Conservation (phyloP, 1,139 yeast species). For the Yamadazyma membranifaciens region DNA sequence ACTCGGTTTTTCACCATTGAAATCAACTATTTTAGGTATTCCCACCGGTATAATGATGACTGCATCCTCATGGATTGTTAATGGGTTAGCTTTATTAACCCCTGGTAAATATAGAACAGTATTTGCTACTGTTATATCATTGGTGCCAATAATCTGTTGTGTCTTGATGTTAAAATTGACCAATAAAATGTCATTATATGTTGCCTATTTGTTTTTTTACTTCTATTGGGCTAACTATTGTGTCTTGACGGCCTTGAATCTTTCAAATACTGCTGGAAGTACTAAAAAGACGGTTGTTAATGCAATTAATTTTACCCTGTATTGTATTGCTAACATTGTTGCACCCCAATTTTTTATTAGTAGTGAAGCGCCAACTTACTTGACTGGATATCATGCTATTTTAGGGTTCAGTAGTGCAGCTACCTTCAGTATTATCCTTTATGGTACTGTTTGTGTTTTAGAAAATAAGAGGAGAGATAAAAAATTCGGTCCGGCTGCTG, state of each 20-base stretch:
- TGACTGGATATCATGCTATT: conserved; percentile 25
- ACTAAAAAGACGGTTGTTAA: conserved; percentile 25
- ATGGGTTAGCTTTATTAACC: conserved; percentile 15
- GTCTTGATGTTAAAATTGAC: conserved; percentile 22
- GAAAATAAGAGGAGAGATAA: conserved; percentile 16
- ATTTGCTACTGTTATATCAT: conserved; percentile 20
- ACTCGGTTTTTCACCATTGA: conserved; percentile 34
- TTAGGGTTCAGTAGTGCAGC: conserved; percentile 15
- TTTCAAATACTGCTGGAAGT: conserved; percentile 26
- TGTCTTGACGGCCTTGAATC: conserved; percentile 22
- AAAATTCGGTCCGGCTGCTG: conserved; percentile 17
- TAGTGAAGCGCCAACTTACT: conserved; percentile 22
- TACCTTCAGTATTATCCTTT: conserved; percentile 12
- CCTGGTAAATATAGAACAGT: conserved; percentile 17
- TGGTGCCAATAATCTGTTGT: conserved; percentile 44
- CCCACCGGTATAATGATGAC: conserved; percentile 44
- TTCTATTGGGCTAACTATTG: conserved; percentile 22
- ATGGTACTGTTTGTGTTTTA: conserved; percentile 13
- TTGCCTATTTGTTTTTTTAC: conserved; percentile 20
- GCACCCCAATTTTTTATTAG: conserved; percentile 26
- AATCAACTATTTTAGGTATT: conserved; percentile 51
- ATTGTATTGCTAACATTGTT: conserved; percentile 25
- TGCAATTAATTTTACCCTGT: conserved; percentile 22
- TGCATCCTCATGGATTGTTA: conserved; percentile 12
- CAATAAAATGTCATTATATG: conserved; percentile 27